Base-by-base conservation (phyloP, 2,329 filamentous ascomycete species). In the Mycosphaerella sp. region DNA sequence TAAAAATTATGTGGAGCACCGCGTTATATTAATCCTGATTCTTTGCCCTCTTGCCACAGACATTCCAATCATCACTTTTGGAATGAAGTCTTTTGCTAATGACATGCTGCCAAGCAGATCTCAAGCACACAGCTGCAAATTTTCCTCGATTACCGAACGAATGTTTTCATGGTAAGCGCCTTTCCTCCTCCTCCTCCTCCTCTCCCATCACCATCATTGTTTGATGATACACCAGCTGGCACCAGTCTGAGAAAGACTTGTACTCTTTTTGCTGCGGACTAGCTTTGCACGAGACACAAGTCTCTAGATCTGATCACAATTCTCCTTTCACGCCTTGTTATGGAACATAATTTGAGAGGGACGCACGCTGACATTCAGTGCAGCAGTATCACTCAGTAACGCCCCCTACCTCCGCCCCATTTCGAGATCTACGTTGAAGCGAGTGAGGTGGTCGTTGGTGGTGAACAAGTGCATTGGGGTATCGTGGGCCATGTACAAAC, bases 1-100 rank as follows among this genome's bases (percentile, higher is more conserved):
- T 62, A 66, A 63, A 46, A 58, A 44, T 55, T 43, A 59, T 66
- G 63, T 61, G 59, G 61, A 63, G 43, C 57, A 57, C 46, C 55
- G 40, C 54, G 47, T 47, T 51, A 51, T 51, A 44, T 51, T 36
- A 36, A 45, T 40, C 41, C 48, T 51, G 48, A 51, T 29, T 38
- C 14, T 17, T 26, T n/a, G 9, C 23, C 8, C 44, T 17, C 29
- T 14, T 14, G 14, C 26, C 21, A 38, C 29, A 23, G 8, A 46
- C 12, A 26, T 46, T 34, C 11, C 26, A 34, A 34, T 36, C 39
- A 36, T 43, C n/a, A 52, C 32, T 21, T 51, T 10, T 36, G 3
- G 12, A n/a, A 8, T 14, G 2, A 23, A 17, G 6, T 12, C 10
- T 8, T 26, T 38, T 17, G 48, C 48, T 51, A 17, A 51, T 21